Base-by-base conservation (phyloP, 805 yeast genomes). In the Saturnispora gosingensis region DNA sequence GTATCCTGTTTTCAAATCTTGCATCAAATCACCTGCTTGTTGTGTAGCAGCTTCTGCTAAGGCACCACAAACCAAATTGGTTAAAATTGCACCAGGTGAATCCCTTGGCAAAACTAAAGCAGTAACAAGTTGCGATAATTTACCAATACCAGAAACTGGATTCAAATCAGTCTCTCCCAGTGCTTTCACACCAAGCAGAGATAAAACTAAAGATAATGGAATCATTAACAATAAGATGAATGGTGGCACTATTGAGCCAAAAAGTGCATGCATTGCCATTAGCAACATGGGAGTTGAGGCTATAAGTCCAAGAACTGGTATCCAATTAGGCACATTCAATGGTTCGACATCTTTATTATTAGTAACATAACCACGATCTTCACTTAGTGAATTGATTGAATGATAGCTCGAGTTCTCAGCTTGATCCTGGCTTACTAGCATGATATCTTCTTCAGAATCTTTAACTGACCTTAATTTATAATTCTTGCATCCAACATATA, bases 11-110 rank as follows among this genome's bases (percentile, higher is more conserved):
- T 93, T 93, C 59, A 91, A 73, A 68, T 93, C 98, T 70, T 91
- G 99, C 96, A 93, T 87, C 62, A 91, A 73, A 68, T 91, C 99
- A 30, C 99, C 98, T 2, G 98, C 97, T 68, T 91, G 99, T 69
- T 93, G 98, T 2, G 99, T 97, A 8, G 98, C 98, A 0, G 98
- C 97, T 69, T 91, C 99, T 1, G 98, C 95, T 42, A 91, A 82
- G 13, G 97, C 99, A 16, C 99, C 99, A 4, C 97, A 96, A 1
- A 91, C 85, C 46, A 91, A 71, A 63, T 91, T 93, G 44, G 88
- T 81, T 40, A 91, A 69, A 5, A 93, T 88, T 10, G 88, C 79
- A 2, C 95, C 89, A 1, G 95, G 95, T 53, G 82, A 85, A 44
- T 72, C 66, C 32, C 73, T 72, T 0, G 96, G 96, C 25, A 89